Evolutionary conservation across 768 basidiomycete genomes (phyloP).

Genomic region (Russula sp.): DNA sequence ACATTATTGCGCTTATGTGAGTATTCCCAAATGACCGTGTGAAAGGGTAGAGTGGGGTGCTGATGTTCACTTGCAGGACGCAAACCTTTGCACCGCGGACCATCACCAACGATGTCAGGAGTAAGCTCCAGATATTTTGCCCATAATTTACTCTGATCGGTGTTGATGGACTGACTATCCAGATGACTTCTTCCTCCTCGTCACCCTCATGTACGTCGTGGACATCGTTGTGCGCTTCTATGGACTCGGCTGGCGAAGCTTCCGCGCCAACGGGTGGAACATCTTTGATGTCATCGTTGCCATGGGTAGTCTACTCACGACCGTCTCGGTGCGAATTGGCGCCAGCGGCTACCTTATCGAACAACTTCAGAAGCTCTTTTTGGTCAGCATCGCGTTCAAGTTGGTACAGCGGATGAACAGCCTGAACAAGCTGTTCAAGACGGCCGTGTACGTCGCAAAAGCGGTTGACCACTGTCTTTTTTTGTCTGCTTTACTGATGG

Average conservation of each 20-base stretch:
- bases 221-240: constrained; percentile 74
- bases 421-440: constrained; percentile 95
- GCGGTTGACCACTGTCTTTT: neutral
- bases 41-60: too few relatives aligned
- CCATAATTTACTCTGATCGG: neutral
- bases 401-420: constrained; percentile 82
- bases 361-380: constrained; percentile 83
- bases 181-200: constrained; percentile 72
- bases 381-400: constrained; percentile 91
- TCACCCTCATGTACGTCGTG: constrained; percentile 64
- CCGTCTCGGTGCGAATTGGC: constrained; percentile 57
- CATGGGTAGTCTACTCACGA: constrained; percentile 76
- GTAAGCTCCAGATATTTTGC: constrained; percentile 33
- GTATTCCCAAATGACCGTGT: constrained; percentile 24
- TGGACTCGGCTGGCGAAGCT: constrained; percentile 80
- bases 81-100: constrained; percentile 57
- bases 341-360: constrained; percentile 44
- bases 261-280: constrained; percentile 91
- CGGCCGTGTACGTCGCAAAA: constrained; percentile 65
- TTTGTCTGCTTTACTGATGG: neutral
- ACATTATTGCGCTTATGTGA: constrained; percentile 79
- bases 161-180: neutral
- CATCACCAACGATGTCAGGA: constrained; percentile 47
- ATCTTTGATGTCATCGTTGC: constrained; percentile 81
- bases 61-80: constrained; percentile 44